These are phyloP conservation scores for Stephanodiscus triporus DNA, from an alignment of 108 stramenopile genomes.

Conservation along the genomic window DNA sequence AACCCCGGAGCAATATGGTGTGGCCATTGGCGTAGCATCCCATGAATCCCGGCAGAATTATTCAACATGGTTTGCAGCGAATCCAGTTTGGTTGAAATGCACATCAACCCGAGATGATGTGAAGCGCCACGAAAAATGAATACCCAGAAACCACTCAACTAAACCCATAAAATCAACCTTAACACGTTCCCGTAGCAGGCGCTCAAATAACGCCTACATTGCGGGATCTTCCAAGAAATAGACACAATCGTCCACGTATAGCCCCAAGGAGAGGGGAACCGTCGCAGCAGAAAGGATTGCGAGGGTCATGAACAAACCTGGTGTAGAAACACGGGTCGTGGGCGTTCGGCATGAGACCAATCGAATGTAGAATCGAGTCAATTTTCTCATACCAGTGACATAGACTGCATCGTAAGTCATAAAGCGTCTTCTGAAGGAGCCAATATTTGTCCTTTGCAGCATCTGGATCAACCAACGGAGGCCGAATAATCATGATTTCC, in stretches of 20 bases:
- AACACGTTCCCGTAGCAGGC: background rate
- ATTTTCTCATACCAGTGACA: slow-evolving; percentile 41
- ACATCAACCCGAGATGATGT: slow-evolving; percentile 6
- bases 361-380: background rate
- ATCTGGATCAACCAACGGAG: slow-evolving; percentile 24
- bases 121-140: slow-evolving; percentile 18
- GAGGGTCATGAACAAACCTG: background rate
- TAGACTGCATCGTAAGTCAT: slow-evolving; percentile 15
- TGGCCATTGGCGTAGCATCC: slow-evolving; percentile 11
- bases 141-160: slow-evolving; percentile 19
- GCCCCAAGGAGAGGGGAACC: background rate
- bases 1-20: slow-evolving; percentile 28
- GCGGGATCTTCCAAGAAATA: slow-evolving; percentile 9
- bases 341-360: slow-evolving; percentile 20
- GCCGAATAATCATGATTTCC: slow-evolving; percentile 11
- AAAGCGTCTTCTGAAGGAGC: slow-evolving; percentile 28
- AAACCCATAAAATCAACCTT: slow-evolving; percentile 18
- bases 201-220: background rate
- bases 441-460: slow-evolving; percentile 17
- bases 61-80: slow-evolving; percentile 13
- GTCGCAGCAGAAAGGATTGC: background rate
- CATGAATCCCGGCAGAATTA: background rate
- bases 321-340: slow-evolving; percentile 39
- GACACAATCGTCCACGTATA: slow-evolving; percentile 21
- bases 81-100: slow-evolving; percentile 27